These are phyloP conservation scores for Moricandia moricandioides DNA, from an alignment of 345 rosid genomes.

Conservation along the genomic window DNA sequence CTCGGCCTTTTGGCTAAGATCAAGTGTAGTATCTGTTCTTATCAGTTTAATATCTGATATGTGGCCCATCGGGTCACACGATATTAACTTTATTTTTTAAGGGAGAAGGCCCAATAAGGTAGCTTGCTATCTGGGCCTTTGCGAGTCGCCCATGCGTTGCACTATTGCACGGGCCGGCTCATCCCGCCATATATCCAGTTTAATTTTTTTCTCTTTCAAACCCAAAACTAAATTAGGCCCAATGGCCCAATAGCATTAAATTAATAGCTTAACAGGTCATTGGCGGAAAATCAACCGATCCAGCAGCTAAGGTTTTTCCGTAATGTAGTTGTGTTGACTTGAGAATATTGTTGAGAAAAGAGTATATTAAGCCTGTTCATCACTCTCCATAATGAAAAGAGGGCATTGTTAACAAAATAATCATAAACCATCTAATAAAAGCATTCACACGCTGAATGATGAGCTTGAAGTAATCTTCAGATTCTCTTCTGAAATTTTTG, in stretches of 20 bases:
- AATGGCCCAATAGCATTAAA: no score
- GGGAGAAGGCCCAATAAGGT: constrained; percentile 3
- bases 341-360: no score
- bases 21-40: constrained; percentile 69
- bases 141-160: constrained; percentile 21
- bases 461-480: not conserved
- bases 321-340: no score
- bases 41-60: constrained; percentile 67
- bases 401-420: no score
- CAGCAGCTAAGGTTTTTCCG: no score
- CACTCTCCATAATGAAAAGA: no score
- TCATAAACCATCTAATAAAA: no score
- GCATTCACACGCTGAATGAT: no score
- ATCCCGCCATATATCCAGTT: not conserved
- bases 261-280: no score
- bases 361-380: no score
- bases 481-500: not conserved
- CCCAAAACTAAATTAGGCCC: no score
- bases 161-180: constrained; percentile 28
- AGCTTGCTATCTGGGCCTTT: constrained; percentile 24
- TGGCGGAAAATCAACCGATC: no score
- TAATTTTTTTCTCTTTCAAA: not conserved
- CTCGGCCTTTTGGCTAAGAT: constrained; percentile 76
- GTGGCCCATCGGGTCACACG: constrained; percentile 35
- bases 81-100: constrained; percentile 35